Base-by-base conservation (phyloP, 2,329 filamentous ascomycete genomes). In the Didymella exigua region DNA sequence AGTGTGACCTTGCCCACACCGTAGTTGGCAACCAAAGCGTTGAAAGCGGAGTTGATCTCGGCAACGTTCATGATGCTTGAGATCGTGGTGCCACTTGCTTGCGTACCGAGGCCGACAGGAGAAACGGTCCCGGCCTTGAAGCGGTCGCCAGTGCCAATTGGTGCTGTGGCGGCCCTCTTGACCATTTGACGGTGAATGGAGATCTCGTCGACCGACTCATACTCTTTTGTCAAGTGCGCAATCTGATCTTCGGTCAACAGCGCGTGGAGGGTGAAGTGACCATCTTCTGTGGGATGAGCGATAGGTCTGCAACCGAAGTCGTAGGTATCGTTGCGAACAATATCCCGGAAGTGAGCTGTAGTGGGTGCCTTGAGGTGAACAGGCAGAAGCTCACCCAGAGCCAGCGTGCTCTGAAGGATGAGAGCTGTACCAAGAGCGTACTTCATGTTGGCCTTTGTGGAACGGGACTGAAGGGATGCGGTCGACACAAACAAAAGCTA, bases 11-110 rank as follows among this genome's bases (percentile, higher is more conserved):
- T 71, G 46, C 68, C 67, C 21, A 81, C 69, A 4, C 75, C 75
- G 50, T 77, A 81, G 19, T 65, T 66, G 29, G 63, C 72, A 24
- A 74, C 76, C 21, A 83, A 76, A 23, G 73, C 78, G 24, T 76
- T 62, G 27, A 82, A 69, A 1, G 75, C 81, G 2, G 78, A 78
- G 38, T 72, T 71, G 47, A 83, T 72, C 60, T 83, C 81, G 10
- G 63, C 60, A 31, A 76, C 69, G 43, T 77, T 82, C 65, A 83
- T 75, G 62, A 82, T 77, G 46, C 73, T 77, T 36, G 69, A 57
- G 48, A 81, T 74, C 6, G 69, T 75, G 6, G 72, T 62, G 26
- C 65, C 63, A n/a, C 65, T 49, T 31, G 70, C 71, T 31, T 75
- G 67, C 19, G 76, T 75, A 30, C 78, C 78, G 8, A 80, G 66